phyloP scores from a whole-genome alignment of 371 early-diverging fungal species.

The Blastocladiella emersonii region DNA sequence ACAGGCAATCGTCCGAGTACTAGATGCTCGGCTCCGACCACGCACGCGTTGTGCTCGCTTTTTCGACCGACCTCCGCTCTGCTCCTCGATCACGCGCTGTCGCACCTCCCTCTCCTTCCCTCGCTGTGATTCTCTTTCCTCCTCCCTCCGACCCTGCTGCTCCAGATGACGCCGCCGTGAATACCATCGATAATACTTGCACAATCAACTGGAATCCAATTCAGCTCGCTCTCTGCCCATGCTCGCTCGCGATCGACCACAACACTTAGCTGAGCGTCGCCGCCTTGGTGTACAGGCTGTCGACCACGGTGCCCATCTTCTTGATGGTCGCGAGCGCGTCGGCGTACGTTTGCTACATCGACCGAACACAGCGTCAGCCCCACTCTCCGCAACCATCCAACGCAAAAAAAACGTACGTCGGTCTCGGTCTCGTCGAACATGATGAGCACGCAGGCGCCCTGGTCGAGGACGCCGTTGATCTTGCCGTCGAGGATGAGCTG shows the following conservation, averaged over 20 bases:
- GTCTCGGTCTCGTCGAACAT: slow-evolving; percentile 79
- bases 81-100: too few species aligned
- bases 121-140: too few species aligned
- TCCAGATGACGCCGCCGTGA: too few species aligned
- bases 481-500: slow-evolving; percentile 98
- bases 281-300: slow-evolving; percentile 51
- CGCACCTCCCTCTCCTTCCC: too few species aligned
- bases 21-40: too few species aligned
- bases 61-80: too few species aligned
- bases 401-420: slow-evolving; percentile 42
- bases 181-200: too few species aligned
- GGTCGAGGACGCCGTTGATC: slow-evolving; percentile 91
- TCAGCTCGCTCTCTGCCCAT: too few species aligned
- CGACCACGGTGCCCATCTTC: slow-evolving; percentile 86
- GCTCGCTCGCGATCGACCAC: too few species aligned
- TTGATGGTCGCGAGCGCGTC: slow-evolving; percentile 87
- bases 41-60: too few species aligned
- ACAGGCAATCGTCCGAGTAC: background rate
- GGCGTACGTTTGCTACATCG: slow-evolving; percentile 66
- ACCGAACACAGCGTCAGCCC: background rate
- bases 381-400: background rate
- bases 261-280: background rate
- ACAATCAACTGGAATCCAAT: too few species aligned
- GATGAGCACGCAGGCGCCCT: slow-evolving; percentile 86
- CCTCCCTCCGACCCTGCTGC: too few species aligned